Evolutionary conservation across 164 flowering plant species (phyloP), one percentile per base, ranked within the genome.

Genomic region (Santalum album): DNA sequence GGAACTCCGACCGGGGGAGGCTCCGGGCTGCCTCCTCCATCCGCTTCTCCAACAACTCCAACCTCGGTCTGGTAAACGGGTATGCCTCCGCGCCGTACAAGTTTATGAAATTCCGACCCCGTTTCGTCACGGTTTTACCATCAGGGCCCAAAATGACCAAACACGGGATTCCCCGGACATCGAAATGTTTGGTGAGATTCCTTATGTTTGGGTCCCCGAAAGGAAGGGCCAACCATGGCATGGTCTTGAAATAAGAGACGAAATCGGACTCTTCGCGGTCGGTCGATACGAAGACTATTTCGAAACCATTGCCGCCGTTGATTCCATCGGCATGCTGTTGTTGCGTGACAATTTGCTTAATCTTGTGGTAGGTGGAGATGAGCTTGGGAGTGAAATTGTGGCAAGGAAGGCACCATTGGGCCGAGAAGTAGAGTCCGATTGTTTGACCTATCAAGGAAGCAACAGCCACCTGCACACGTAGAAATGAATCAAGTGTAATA

Each of bases 151-250:
- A 34, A 16, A 88, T 80, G 1, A 83, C 70, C 42, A 88, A 57
- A 48, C 79, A 69, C 0, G 96, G 96, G 15, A 88, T 85, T 1
- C 69, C 75, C 52, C 61, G 66, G 11, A 88, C 75, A 40, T 85
- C 78, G 16, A 85, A 88, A 62, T 85, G 72, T 64, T 60, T 81
- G 25, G 72, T 52, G 6, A 85, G 75, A n/a, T 27, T 12, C 44
- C 68, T 81, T 11, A 61, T 45, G 17, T 59, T 66, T 7, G 66
- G 72, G 57, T 88, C 90, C 1, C 76, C 81, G 26, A 70, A 78
- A 1, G 96, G 90, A 57, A 88, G 25, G 5, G 90, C 85, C 17
- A 81, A 70, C 96, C 96, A 88, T 25, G 90, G 88, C 96, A 88
- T 85, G 26, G 70, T 46, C n/a, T 50, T 52, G 48, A 69, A 83